phyloP scores from a whole-genome alignment of 306 rosid species.

The Cucumis sativus region Cucumber_9930_V3 NC_026659.2:26450501-26451000 shows the following conservation, averaged over 20 bases:
- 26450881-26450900: not conserved
- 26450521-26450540: not conserved
- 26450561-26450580: not conserved
- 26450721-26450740: slow-evolving; percentile 6
- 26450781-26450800: not conserved
- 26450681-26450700: slow-evolving; percentile 6
- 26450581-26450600: not conserved
- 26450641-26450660: not conserved
- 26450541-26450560: not conserved
- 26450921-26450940: not conserved
- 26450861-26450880: no score
- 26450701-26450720: not conserved
- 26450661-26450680: not conserved
- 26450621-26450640: not conserved
- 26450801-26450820: not conserved
- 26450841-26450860: not conserved
- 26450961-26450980: not conserved
- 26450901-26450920: not conserved
- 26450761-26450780: slow-evolving; percentile 14
- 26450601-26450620: not conserved
- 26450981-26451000: not conserved
- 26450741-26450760: slow-evolving; percentile 15
- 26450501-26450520: not conserved
- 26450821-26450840: not conserved
- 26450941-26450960: not conserved